phyloP scores from a whole-genome alignment of 2,329 filamentous ascomycete genomes.

The Ophiostoma perfectum region DNA sequence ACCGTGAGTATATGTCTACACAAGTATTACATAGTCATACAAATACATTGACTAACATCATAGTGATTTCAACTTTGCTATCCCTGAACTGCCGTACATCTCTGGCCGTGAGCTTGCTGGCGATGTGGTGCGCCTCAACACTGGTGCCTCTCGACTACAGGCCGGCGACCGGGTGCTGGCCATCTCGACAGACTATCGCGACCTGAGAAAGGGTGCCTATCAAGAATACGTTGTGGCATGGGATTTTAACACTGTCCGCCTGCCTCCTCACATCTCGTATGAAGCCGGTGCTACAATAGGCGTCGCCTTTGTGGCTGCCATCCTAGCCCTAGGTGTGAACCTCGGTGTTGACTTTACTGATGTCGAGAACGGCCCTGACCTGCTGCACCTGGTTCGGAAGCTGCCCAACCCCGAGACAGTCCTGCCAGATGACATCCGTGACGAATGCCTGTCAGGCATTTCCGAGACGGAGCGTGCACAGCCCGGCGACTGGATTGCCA shows the following conservation, averaged over 20 bases:
- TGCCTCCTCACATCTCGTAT: slow-evolving; percentile 49
- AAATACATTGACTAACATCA: slow-evolving; percentile 30
- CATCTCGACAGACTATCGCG: slow-evolving; percentile 70
- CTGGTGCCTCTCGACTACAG: slow-evolving; percentile 44
- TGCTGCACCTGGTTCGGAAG: slow-evolving; percentile 46
- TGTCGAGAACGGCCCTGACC: slow-evolving; percentile 52
- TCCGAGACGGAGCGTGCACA: slow-evolving; percentile 47
- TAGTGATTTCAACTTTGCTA: slow-evolving; percentile 65
- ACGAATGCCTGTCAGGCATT: slow-evolving; percentile 58
- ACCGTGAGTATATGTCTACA: slow-evolving; percentile 47
- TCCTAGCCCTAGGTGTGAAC: slow-evolving; percentile 61
- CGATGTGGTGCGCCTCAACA: slow-evolving; percentile 47
- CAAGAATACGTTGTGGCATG: slow-evolving; percentile 63
- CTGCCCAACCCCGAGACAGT: slow-evolving; percentile 37
- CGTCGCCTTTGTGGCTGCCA: slow-evolving; percentile 66
- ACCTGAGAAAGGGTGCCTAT: slow-evolving; percentile 65
- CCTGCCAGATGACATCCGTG: slow-evolving; percentile 56
- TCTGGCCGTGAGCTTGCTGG: slow-evolving; percentile 67
- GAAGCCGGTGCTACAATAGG: slow-evolving; percentile 59
- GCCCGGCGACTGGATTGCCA: slow-evolving; percentile 62
- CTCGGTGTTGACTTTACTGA: slow-evolving; percentile 60
- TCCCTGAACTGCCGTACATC: slow-evolving; percentile 62
- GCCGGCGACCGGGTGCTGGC: slow-evolving; percentile 56
- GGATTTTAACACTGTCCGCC: slow-evolving; percentile 58
- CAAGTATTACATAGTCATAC: not conserved